These are phyloP conservation scores for Pyrenophora graminea DNA, from an alignment of 2,329 filamentous ascomycete species.

Conservation along the genomic window DNA sequence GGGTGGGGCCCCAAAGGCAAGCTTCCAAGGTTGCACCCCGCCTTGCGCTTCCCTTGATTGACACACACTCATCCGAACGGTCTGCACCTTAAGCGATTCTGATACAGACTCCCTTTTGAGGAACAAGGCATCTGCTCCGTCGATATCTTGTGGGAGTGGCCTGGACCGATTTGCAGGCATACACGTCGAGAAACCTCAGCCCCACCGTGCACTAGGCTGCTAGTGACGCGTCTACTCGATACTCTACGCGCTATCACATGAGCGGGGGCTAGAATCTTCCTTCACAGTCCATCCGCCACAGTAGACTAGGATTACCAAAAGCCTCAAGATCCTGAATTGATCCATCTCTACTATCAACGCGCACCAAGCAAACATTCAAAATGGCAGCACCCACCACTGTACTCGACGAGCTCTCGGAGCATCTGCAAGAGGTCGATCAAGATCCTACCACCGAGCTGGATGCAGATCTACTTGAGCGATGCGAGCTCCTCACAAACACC, in stretches of 20 bases:
- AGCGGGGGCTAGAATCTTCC: constrained; percentile 34
- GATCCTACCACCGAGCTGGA: constrained; percentile 54
- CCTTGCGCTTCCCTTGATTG: no score
- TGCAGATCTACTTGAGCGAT: constrained; percentile 55
- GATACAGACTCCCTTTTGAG: no score
- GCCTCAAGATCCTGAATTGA: not conserved
- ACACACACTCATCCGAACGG: no score
- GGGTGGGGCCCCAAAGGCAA: constrained; percentile 29
- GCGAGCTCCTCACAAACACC: constrained; percentile 50
- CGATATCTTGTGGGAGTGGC: no score
- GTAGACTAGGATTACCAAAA: constrained; percentile 2
- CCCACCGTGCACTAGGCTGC: no score
- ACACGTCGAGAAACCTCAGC: not conserved
- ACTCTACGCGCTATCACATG: constrained; percentile 38
- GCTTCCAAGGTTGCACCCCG: constrained; percentile 12
- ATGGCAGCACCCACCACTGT: constrained; percentile 28
- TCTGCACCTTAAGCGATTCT: no score
- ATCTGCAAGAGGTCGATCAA: constrained; percentile 51
- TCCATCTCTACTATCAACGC: no score
- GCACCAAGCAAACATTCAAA: constrained; percentile 5
- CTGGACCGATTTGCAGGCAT: no score
- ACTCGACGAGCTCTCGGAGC: constrained; percentile 43
- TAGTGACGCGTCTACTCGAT: no score
- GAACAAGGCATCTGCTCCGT: no score
- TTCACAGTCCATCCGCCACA: constrained; percentile 17